A percentile compares a stretch with the other conserved stretches of the same genome.
Evolutionary conservation across 768 basidiomycete species (phyloP).

Genomic region (Boletus speciosus): DNA sequence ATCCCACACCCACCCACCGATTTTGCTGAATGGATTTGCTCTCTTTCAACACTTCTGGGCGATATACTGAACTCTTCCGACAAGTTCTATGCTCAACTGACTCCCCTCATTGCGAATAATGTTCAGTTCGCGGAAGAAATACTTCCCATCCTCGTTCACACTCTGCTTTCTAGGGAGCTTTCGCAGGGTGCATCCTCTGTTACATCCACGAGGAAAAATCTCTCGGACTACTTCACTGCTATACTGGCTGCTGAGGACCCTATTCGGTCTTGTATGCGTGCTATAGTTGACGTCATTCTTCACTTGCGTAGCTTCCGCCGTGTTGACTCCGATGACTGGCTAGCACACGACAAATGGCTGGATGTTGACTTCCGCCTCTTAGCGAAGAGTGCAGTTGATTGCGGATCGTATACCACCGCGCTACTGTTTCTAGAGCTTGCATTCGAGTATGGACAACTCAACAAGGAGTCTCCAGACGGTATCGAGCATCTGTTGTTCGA

Average conservation of each 20-base stretch:
- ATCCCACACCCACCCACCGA: slow-evolving; percentile 39
- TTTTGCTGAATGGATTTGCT: slow-evolving; percentile 62
- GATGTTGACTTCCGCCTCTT: slow-evolving; percentile 70
- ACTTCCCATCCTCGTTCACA: slow-evolving; percentile 75
- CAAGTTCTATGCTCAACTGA: slow-evolving; percentile 67
- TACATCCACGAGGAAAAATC: slow-evolving; percentile 14
- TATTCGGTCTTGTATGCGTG: slow-evolving; percentile 45
- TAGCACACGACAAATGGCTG: slow-evolving; percentile 80
- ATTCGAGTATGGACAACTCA: slow-evolving; percentile 42
- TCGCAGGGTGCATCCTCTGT: slow-evolving; percentile 3
- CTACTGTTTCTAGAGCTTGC: slow-evolving; percentile 86
- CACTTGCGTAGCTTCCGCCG: slow-evolving; percentile 72
- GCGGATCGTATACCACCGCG: slow-evolving; percentile 85
- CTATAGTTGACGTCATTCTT: slow-evolving; percentile 71
- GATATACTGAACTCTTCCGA: slow-evolving; percentile 53
- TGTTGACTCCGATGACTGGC: slow-evolving; percentile 33
- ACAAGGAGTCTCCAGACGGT: slow-evolving; percentile 27
- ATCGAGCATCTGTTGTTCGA: slow-evolving; percentile 79
- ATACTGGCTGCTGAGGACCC: slow-evolving; percentile 25
- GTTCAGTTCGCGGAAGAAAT: slow-evolving; percentile 59
- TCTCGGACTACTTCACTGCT: slow-evolving; percentile 24
- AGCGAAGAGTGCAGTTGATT: slow-evolving; percentile 66
- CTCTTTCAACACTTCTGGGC: slow-evolving; percentile 53
- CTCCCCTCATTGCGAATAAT: slow-evolving; percentile 53
- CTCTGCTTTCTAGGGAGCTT: slow-evolving; percentile 43